phyloP scores from a whole-genome alignment of 116 monocot species.

The Cymodocea nodosa region DNA sequence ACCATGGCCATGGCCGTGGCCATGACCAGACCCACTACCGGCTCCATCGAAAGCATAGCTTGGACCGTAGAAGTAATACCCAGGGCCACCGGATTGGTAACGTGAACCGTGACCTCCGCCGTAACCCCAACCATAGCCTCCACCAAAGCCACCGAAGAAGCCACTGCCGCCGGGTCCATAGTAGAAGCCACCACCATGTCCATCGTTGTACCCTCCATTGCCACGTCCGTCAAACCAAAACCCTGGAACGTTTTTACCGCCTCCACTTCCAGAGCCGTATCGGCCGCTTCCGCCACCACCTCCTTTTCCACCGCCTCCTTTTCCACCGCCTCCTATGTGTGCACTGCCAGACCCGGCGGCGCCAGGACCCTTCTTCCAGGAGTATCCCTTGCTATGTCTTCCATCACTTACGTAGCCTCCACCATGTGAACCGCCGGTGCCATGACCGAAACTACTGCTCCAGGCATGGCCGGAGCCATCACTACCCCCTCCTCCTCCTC shows the following conservation, averaged over 20 bases:
- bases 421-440: background rate
- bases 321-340: background rate
- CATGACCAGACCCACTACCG: background rate
- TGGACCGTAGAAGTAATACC: too few relatives aligned
- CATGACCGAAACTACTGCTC: constrained; percentile 5
- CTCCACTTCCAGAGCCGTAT: background rate
- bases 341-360: background rate
- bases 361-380: constrained; percentile 2
- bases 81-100: too few relatives aligned
- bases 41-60: too few relatives aligned
- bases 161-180: too few relatives aligned
- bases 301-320: background rate
- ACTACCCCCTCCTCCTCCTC: constrained; percentile 2
- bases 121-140: background rate
- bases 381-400: background rate
- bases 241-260: background rate
- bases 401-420: constrained; percentile 4
- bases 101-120: background rate
- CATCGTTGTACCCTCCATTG: background rate
- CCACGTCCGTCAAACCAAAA: background rate
- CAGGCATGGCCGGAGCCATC: constrained; percentile 4
- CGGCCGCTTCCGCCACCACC: background rate
- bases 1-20: background rate
- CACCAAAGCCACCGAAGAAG: background rate
- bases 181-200: background rate